Conservation (phyloP, 2,329 filamentous ascomycete genomes). For the Colletotrichum sp. region DNA sequence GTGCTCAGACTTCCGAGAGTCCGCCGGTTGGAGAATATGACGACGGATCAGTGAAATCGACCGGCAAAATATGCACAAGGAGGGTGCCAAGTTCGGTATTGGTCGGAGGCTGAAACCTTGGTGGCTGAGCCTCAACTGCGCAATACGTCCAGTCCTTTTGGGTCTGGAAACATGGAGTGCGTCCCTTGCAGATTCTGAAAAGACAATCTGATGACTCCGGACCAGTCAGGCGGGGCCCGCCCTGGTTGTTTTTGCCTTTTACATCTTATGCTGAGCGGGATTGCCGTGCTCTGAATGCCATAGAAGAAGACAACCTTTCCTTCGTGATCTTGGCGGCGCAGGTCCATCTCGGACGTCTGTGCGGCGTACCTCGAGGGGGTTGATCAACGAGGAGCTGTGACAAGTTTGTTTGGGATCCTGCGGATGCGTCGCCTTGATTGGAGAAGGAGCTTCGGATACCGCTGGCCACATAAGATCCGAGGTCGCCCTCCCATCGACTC, state of each 20-base stretch:
- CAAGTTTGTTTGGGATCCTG: constrained; percentile 19
- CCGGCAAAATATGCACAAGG: not conserved
- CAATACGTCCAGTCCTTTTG: not conserved
- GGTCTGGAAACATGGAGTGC: not conserved
- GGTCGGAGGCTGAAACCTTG: constrained; percentile 19
- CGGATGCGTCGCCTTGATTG: constrained; percentile 2
- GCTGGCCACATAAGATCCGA: not conserved
- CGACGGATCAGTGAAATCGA: not conserved
- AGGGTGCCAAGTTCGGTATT: constrained; percentile 17
- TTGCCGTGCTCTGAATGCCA: not conserved
- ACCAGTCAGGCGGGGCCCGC: not conserved
- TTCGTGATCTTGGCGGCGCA: not conserved
- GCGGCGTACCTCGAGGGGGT: not conserved
- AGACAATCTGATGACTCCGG: not conserved
- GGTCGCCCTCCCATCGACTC: not conserved
- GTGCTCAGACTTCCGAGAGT: constrained; percentile 8
- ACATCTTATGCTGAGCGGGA: not conserved
- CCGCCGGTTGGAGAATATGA: not conserved
- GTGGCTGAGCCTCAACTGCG: constrained; percentile 7
- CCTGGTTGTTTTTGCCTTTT: not conserved
- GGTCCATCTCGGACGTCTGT: not conserved
- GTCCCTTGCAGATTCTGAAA: constrained; percentile 13
- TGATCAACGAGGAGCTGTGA: constrained; percentile 16
- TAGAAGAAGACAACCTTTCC: not conserved
- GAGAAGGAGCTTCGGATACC: not conserved